Evolutionary conservation across 2,329 filamentous ascomycete species (phyloP).

Genomic region (Didymella pomorum): DNA sequence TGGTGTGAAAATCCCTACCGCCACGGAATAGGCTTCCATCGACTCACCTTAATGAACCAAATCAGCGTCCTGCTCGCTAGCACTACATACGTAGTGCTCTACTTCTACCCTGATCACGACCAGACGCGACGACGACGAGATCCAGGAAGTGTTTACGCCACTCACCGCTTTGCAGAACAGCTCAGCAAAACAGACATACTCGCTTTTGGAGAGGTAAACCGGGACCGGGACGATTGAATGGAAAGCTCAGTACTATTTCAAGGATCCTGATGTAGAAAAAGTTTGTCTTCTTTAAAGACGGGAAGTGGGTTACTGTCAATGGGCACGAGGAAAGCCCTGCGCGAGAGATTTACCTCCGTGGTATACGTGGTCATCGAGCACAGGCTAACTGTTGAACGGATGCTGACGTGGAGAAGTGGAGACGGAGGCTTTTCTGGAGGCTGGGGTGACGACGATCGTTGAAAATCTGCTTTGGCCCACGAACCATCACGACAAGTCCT

Average conservation of each 20-base stretch:
- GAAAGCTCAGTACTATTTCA: not conserved
- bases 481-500: no score
- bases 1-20: no score
- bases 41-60: not conserved
- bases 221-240: not conserved
- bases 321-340: not conserved
- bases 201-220: not conserved
- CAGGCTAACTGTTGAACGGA: not conserved
- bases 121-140: not conserved
- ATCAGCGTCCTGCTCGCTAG: not conserved
- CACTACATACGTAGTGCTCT: not conserved
- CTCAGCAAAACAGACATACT: not conserved
- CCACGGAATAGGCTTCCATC: not conserved
- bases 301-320: not conserved
- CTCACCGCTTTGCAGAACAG: not conserved
- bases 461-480: not conserved
- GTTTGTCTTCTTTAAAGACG: not conserved
- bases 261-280: not conserved
- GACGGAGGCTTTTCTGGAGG: constrained; percentile 9
- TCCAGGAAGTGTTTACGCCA: not conserved
- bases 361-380: not conserved
- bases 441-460: constrained; percentile 15
- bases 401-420: constrained; percentile 22
- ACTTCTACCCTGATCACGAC: not conserved
- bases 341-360: no score